Evolutionary conservation across 805 yeast genomes (phyloP).

Genomic region (Nakazawaea ernobii): DNA sequence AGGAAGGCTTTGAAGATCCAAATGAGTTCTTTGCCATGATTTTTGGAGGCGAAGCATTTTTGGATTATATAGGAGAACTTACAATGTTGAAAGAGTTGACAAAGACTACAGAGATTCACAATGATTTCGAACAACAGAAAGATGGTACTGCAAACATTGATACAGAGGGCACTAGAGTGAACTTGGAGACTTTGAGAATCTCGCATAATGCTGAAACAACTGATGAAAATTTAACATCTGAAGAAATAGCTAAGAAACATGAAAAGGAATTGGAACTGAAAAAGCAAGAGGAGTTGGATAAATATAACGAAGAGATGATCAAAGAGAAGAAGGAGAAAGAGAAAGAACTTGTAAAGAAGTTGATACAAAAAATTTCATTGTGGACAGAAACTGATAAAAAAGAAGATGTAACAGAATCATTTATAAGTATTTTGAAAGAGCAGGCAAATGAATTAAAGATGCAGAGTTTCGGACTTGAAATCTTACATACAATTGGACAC

Average conservation of each 20-base stretch:
- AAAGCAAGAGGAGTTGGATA: slow-evolving; percentile 51
- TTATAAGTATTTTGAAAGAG: slow-evolving; percentile 41
- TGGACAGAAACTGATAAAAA: slow-evolving; percentile 56
- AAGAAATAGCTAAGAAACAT: slow-evolving; percentile 23
- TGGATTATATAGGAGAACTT: slow-evolving; percentile 75
- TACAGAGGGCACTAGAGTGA: background rate
- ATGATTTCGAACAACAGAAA: slow-evolving; percentile 31
- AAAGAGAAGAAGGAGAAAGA: slow-evolving; percentile 49
- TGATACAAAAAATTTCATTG: slow-evolving; percentile 40
- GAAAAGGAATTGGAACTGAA: slow-evolving; percentile 25
- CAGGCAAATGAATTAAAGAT: slow-evolving; percentile 81
- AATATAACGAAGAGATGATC: slow-evolving; percentile 72
- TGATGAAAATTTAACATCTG: slow-evolving; percentile 17
- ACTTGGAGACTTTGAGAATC: background rate
- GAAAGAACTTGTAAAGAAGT: slow-evolving; percentile 43
- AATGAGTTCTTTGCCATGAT: slow-evolving; percentile 76
- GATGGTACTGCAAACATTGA: slow-evolving; percentile 1
- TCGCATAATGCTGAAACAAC: slow-evolving; percentile 18
- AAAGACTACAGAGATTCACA: slow-evolving; percentile 45
- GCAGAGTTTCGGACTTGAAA: slow-evolving; percentile 92
- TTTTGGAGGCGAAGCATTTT: slow-evolving; percentile 79
- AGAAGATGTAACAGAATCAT: slow-evolving; percentile 53
- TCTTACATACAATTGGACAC: slow-evolving; percentile 76
- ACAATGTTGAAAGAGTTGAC: slow-evolving; percentile 59
- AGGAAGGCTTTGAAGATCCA: slow-evolving; percentile 78